Percentiles rank a stretch among this genome's conserved stretches.
These are phyloP conservation scores for Syncephalis plumigaleata DNA, from an alignment of 371 early-diverging fungal genomes.

Conservation along the genomic window DNA sequence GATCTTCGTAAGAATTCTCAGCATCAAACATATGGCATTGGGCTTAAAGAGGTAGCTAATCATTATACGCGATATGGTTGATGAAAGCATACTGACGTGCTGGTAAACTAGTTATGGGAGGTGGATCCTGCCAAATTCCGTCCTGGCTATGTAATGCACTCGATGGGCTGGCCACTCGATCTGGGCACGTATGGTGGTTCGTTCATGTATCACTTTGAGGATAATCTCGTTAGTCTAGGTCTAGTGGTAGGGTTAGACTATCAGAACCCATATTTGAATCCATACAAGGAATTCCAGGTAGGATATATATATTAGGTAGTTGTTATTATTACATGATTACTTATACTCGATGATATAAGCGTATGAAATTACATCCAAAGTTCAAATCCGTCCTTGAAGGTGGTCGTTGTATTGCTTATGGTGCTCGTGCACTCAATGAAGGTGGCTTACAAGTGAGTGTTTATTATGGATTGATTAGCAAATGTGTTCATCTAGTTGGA, in stretches of 20 bases:
- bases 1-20: constrained; percentile 67
- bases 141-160: constrained; percentile 74
- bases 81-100: too few species aligned
- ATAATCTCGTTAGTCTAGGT: constrained; percentile 75
- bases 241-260: constrained; percentile 90
- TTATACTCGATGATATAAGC: constrained; percentile 14
- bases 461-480: neutral
- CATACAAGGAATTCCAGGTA: constrained; percentile 88
- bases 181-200: constrained; percentile 83
- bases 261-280: constrained; percentile 81
- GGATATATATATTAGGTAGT: constrained; percentile 7
- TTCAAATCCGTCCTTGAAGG: constrained; percentile 72
- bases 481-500: neutral
- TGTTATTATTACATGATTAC: too few species aligned
- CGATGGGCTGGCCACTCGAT: constrained; percentile 88
- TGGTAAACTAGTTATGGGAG: constrained; percentile 63
- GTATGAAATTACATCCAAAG: constrained; percentile 85
- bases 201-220: constrained; percentile 89
- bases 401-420: constrained; percentile 85
- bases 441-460: constrained; percentile 55
- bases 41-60: constrained; percentile 75
- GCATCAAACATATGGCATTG: constrained; percentile 84
- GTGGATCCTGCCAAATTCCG: constrained; percentile 70
- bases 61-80: too few species aligned
- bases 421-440: constrained; percentile 91